phyloP scores from a whole-genome alignment of 2,329 filamentous ascomycete genomes.

The Chaetomiaceae sp. region DNA sequence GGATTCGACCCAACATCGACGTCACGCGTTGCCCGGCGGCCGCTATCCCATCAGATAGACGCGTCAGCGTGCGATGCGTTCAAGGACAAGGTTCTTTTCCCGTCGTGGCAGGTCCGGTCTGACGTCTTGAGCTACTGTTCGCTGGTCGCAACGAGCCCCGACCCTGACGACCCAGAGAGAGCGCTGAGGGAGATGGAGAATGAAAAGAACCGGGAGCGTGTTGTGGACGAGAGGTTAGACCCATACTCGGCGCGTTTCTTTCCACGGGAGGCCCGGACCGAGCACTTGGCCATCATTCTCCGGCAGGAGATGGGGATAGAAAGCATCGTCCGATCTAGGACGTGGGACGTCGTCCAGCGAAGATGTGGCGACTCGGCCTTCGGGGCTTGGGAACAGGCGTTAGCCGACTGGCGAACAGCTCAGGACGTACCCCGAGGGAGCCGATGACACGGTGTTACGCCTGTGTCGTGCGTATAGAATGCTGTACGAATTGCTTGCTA shows the following conservation, averaged over 20 bases:
- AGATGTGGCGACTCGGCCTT: slow-evolving; percentile 60
- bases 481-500: not conserved
- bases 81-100: slow-evolving; percentile 74
- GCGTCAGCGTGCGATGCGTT: slow-evolving; percentile 63
- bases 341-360: slow-evolving; percentile 74
- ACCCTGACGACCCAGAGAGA: slow-evolving; percentile 79
- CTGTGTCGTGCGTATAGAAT: not conserved
- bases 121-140: slow-evolving; percentile 88
- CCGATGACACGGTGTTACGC: not conserved
- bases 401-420: slow-evolving; percentile 55
- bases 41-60: slow-evolving; percentile 53
- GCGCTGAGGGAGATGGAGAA: slow-evolving; percentile 66
- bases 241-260: slow-evolving; percentile 86
- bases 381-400: slow-evolving; percentile 59
- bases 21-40: slow-evolving; percentile 52
- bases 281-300: slow-evolving; percentile 68
- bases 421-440: not conserved
- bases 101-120: slow-evolving; percentile 78
- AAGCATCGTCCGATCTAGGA: slow-evolving; percentile 72
- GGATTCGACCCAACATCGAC: slow-evolving; percentile 81
- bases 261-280: slow-evolving; percentile 71
- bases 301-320: slow-evolving; percentile 74
- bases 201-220: slow-evolving; percentile 62
- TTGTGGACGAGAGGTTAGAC: slow-evolving; percentile 85
- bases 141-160: slow-evolving; percentile 77